These are phyloP conservation scores for Saturnispora bothae DNA, from an alignment of 805 yeast genomes.

Conservation along the genomic window DNA sequence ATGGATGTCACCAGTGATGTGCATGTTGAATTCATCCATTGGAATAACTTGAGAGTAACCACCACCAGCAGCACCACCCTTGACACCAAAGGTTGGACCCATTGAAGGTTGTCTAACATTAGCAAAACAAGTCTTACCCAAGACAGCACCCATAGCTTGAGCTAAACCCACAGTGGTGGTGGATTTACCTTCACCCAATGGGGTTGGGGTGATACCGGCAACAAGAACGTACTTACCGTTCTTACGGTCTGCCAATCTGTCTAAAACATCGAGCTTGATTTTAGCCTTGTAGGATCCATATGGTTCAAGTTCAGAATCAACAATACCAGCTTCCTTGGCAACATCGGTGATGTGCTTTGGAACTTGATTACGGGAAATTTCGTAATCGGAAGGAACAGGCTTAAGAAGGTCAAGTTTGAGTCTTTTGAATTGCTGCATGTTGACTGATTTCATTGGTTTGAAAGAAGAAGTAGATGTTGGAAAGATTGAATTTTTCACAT, in stretches of 20 bases:
- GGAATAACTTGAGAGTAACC: conserved; percentile 97
- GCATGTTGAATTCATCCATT: conserved; percentile 98
- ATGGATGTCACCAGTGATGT: conserved; percentile 94
- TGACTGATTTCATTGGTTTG: too few species aligned
- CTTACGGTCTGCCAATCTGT: conserved; percentile 51
- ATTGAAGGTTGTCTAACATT: conserved; percentile 95
- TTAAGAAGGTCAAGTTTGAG: conserved; percentile 27
- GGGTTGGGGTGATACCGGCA: conserved; percentile 97
- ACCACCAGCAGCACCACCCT: conserved; percentile 99
- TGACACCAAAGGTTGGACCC: conserved; percentile 98
- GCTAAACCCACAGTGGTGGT: conserved; percentile 94
- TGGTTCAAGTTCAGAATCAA: conserved; percentile 70
- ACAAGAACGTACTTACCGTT: conserved; percentile 86
- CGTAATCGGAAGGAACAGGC: conserved; percentile 90
- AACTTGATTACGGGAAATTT: conserved; percentile 75
- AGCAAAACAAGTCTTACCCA: conserved; percentile 75
- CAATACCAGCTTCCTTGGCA: conserved; percentile 75
- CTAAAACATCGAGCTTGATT: conserved; percentile 57
- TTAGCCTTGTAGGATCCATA: conserved; percentile 89
- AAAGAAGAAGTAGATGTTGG: background rate
- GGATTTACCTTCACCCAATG: conserved; percentile 95
- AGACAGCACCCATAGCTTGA: conserved; percentile 92
- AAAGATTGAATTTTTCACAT: too few species aligned
- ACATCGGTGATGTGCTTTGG: conserved; percentile 73
- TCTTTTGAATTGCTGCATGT: conserved; percentile 30